These are phyloP conservation scores for Poa pratensis DNA, from an alignment of 176 grass and related monocot species.

Conservation along the genomic window DNA sequence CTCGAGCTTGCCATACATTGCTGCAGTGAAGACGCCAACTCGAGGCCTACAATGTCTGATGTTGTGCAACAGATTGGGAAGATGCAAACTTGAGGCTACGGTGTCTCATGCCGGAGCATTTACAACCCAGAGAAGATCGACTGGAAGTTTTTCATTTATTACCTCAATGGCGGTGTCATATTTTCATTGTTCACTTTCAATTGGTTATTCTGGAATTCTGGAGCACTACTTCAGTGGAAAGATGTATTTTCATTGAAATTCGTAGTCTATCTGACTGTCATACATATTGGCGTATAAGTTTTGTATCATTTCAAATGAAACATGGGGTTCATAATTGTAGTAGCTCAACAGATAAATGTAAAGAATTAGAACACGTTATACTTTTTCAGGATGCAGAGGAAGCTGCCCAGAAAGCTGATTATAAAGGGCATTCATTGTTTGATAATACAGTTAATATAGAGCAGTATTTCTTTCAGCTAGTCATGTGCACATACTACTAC, in stretches of 20 bases:
- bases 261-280: background rate
- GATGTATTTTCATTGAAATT: background rate
- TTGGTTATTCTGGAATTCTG: background rate
- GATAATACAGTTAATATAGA: no score
- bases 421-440: no score
- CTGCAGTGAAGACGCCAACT: background rate
- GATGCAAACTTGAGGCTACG: background rate
- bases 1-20: background rate
- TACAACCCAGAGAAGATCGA: background rate
- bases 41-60: background rate
- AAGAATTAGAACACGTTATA: no score
- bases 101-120: background rate
- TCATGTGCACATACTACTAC: no score
- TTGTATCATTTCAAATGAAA: background rate
- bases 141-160: no score
- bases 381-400: background rate
- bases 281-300: background rate
- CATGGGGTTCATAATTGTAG: background rate
- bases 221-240: background rate
- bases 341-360: background rate
- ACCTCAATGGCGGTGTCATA: background rate
- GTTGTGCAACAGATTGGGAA: background rate
- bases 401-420: no score
- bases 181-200: background rate
- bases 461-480: no score